Evolutionary conservation across 495 filamentous ascomycete species (phyloP), one percentile per base, ranked within the genome.

Genomic region (Trypethelium eluteriae): DNA sequence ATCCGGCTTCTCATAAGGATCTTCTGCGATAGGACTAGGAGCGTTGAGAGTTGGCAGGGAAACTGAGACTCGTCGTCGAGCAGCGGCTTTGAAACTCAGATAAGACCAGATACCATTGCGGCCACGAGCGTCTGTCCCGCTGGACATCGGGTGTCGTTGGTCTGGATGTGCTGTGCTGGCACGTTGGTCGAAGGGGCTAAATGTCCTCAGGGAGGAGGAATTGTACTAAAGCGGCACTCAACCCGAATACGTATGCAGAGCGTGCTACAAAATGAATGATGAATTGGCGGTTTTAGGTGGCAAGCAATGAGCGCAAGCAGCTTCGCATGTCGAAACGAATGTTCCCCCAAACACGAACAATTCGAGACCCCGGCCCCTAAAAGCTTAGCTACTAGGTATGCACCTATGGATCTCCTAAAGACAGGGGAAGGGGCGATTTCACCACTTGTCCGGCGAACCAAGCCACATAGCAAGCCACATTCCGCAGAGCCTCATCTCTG

Each of bases 71-170:
- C 73, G 69, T 11, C 78, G 72, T 10, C 70, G 71, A 39, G 77
- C 73, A 12, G 71, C 64, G 5, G 75, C 16, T 35, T 70, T 70
- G 72, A 80, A 81, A 63, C 76, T 79, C 50, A 81, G 73, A 64
- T 82, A 82, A 12, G 80, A 81, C 80, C 80, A 82, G 50, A 82
- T 70, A 57, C 73, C 75, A 53, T 79, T 74, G 70, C 78, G 79
- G 64, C 74, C 68, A 62, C 75, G 73, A 68, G 76, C 70, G 70
- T 77, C 79, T 39, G 76, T 70, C 18, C 72, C 71, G 70, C 74
- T 79, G 65, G 79, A 81, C 79, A 80, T 80, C 25, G 53, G 36
- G 53, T 59, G 53, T 59, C 3, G 53, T 2, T 10, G 5, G 11
- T 7, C 5, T n/a, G 2, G 36, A 32, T 59, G 53, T 5, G 11